Evolutionary conservation across 352 stramenopile species (phyloP).

Genomic region (Phytophthora megakarya): DNA sequence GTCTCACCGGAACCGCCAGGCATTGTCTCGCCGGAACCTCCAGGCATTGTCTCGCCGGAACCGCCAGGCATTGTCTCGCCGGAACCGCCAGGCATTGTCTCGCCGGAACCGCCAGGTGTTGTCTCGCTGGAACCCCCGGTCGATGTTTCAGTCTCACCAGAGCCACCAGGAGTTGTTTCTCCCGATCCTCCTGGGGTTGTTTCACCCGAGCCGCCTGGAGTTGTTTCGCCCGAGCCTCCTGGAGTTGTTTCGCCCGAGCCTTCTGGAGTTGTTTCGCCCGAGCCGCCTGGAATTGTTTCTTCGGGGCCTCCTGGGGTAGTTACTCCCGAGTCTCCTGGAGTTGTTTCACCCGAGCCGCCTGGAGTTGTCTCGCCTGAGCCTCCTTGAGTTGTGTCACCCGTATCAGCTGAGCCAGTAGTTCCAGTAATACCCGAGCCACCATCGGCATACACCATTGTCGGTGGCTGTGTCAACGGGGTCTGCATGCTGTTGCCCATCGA

Average conservation of each 20-base stretch:
- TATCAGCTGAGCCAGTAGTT: constrained; percentile 15
- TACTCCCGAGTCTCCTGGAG: constrained; percentile 2
- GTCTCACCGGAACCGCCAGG: too few species aligned
- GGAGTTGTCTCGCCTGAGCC: constrained; percentile 5
- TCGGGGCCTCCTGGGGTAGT: too few species aligned
- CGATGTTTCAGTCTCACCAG: constrained; percentile 5
- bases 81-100: not conserved
- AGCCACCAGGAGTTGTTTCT: not conserved
- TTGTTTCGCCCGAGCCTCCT: constrained; percentile 5
- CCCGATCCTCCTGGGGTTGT: constrained; percentile 7
- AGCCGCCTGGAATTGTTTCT: not conserved
- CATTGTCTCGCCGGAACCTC: not conserved
- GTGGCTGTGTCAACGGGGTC: constrained; percentile 7
- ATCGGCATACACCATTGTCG: constrained; percentile 20
- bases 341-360: constrained; percentile 7
- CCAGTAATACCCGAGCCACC: not conserved
- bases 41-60: constrained; percentile 6
- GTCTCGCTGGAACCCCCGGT: constrained; percentile 5
- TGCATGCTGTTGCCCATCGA: constrained; percentile 28
- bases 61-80: constrained; percentile 1
- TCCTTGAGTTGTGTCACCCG: not conserved
- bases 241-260: constrained; percentile 14
- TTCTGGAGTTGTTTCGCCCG: not conserved
- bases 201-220: constrained; percentile 5
- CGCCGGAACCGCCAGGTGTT: constrained; percentile 3